Base-by-base conservation (phyloP, 2,329 filamentous ascomycete genomes). In the Lachnellula subtilissima region DNA sequence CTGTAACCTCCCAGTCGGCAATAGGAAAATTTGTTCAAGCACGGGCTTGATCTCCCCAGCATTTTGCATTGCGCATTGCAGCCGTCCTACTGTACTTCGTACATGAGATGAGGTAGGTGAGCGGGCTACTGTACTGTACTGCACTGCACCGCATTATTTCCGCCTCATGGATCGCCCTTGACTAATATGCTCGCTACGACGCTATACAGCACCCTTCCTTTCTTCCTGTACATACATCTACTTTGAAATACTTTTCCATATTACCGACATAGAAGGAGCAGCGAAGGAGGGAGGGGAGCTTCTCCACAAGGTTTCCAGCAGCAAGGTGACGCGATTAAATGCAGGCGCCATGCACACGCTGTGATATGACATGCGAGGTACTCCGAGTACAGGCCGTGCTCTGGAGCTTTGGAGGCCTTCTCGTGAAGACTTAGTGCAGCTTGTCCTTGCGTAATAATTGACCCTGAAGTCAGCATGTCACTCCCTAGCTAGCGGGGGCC, bases 331-430 rank as follows among this genome's bases (percentile, higher is more conserved):
- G 42, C 53, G 53, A 55, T 55, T 17, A 15, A 40, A 14, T 50
- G 40, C 37, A 39, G 32, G 23, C 19, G 28, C 40, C 23, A 50
- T 36, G 48, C 37, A 55, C 23, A n/a, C 22, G 50, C 19, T 52
- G 40, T 45, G 22, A 32, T 25, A 32, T 52, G 53, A 50, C 37
- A 57, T 59, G 54, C 51, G 53, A 59, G 54, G 53, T 60, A 54
- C 57, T 54, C 53, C 52, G 42, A 53, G 48, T 53, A 54, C 25
- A 50, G 22, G 32, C 35, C 50, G 28, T 36, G 22, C 28, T 43
- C 19, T 45, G 42, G 42, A 45, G 42, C 19, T 42, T 19, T 15
- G 17, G 39, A 19, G 15, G 15, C 39, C 17, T 19, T 19, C 39
- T 15, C 39, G 17, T 42, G 15, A 19, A 42, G 15, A 42, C 39